Evolutionary conservation across 306 rosid genomes (phyloP).

Genomic region (Erythrophleum fordii): DNA sequence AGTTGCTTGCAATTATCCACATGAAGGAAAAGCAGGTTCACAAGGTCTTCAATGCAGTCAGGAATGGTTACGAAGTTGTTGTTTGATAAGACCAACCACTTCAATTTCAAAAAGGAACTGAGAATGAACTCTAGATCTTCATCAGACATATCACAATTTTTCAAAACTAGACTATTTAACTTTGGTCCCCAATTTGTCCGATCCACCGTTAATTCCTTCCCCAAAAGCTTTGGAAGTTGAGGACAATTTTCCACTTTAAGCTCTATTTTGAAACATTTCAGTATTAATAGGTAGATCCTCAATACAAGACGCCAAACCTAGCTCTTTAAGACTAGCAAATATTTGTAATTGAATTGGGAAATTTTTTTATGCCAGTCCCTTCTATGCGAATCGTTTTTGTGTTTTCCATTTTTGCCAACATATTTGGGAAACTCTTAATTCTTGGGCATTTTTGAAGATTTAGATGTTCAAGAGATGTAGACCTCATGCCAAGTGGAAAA

Average conservation of each 20-base stretch:
- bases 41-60: slow-evolving; percentile 39
- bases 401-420: slow-evolving; percentile 29
- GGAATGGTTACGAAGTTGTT: slow-evolving; percentile 41
- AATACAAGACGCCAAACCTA: slow-evolving; percentile 33
- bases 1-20: slow-evolving; percentile 34
- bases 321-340: slow-evolving; percentile 26
- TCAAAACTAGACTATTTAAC: slow-evolving; percentile 24
- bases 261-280: slow-evolving; percentile 27
- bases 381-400: slow-evolving; percentile 30
- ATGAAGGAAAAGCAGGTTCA: slow-evolving; percentile 29
- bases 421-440: slow-evolving; percentile 34
- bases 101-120: slow-evolving; percentile 21
- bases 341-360: slow-evolving; percentile 37
- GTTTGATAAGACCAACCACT: slow-evolving; percentile 35
- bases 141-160: slow-evolving; percentile 37
- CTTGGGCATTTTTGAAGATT: background rate
- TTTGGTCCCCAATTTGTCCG: slow-evolving; percentile 22
- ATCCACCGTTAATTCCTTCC: slow-evolving; percentile 13
- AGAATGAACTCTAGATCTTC: slow-evolving; percentile 36
- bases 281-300: slow-evolving; percentile 34
- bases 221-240: slow-evolving; percentile 24
- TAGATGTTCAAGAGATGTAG: slow-evolving; percentile 32
- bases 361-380: slow-evolving; percentile 34
- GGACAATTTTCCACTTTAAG: slow-evolving; percentile 28
- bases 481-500: slow-evolving; percentile 27